Conservation (phyloP, 2,329 filamentous ascomycete species). For the Colletotrichum plurivorum region DNA sequence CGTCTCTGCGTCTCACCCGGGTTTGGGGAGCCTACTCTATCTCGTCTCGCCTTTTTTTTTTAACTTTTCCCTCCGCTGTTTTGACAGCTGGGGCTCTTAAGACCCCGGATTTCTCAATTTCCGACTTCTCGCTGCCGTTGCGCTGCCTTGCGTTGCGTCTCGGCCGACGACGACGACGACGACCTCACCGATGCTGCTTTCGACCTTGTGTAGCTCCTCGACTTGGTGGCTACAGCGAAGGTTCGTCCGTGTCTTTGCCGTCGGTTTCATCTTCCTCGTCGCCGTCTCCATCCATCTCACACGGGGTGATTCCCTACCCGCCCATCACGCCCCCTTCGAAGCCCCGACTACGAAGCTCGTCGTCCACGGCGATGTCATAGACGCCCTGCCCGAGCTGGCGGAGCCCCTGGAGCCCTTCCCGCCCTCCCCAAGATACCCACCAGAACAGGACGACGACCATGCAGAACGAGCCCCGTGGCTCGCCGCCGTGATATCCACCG, state of each 20-base stretch:
- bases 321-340: slow-evolving; percentile 35
- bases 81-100: slow-evolving; percentile 10
- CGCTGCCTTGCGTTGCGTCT: too few species aligned
- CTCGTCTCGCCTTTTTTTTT: slow-evolving; percentile 30
- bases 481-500: slow-evolving; percentile 48
- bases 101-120: background rate
- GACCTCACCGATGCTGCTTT: slow-evolving; percentile 2
- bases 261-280: slow-evolving; percentile 22
- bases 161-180: background rate
- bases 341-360: slow-evolving; percentile 28
- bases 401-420: slow-evolving; percentile 45
- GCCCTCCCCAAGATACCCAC: slow-evolving; percentile 43
- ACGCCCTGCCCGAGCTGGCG: slow-evolving; percentile 18
- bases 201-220: slow-evolving; percentile 19
- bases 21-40: slow-evolving; percentile 14
- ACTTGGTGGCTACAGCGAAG: slow-evolving; percentile 24
- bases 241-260: slow-evolving; percentile 25
- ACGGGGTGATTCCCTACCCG: slow-evolving; percentile 3
- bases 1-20: background rate
- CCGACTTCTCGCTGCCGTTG: background rate
- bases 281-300: slow-evolving; percentile 24
- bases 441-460: background rate
- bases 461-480: slow-evolving; percentile 44
- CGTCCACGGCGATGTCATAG: slow-evolving; percentile 37
- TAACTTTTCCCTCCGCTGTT: slow-evolving; percentile 21